These are phyloP conservation scores for Eimeria necatrix DNA, from an alignment of 169 alveolate species.

Conservation along the genomic window DNA sequence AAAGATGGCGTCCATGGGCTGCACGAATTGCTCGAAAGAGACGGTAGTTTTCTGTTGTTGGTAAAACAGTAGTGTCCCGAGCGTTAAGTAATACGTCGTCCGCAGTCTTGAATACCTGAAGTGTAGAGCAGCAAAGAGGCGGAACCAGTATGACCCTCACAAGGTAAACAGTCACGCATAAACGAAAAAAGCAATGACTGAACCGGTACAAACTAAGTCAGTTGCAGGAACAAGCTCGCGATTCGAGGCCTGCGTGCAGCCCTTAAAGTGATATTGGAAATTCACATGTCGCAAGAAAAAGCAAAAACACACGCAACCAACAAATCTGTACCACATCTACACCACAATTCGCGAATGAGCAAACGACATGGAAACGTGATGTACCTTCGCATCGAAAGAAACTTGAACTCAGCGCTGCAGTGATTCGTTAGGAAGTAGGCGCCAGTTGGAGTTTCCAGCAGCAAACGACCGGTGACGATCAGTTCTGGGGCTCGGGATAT, in stretches of 20 bases:
- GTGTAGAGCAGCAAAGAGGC: too few relatives aligned
- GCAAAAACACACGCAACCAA: neutral
- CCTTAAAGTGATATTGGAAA: too few relatives aligned
- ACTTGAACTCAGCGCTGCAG: conserved; percentile 85
- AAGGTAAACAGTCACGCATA: neutral
- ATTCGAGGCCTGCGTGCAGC: too few relatives aligned
- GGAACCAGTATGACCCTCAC: neutral
- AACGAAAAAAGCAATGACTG: too few relatives aligned
- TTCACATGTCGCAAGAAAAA: neutral
- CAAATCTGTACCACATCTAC: neutral
- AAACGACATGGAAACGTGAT: neutral
- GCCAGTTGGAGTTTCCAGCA: conserved; percentile 93
- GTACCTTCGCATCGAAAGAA: conserved; percentile 81
- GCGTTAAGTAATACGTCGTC: conserved; percentile 93
- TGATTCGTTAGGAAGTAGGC: conserved; percentile 85
- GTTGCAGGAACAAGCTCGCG: too few relatives aligned
- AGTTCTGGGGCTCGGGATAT: conserved; percentile 94
- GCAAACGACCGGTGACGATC: conserved; percentile 94
- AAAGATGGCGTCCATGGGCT: conserved; percentile 87
- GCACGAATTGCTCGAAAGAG: conserved; percentile 90
- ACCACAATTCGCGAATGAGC: neutral
- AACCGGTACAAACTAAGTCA: too few relatives aligned
- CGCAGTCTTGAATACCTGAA: conserved; percentile 92
- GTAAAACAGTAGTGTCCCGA: conserved; percentile 92
- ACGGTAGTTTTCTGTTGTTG: conserved; percentile 73